phyloP scores from a whole-genome alignment of 169 alveolate species.

The Cryptosporidium canis region DNA sequence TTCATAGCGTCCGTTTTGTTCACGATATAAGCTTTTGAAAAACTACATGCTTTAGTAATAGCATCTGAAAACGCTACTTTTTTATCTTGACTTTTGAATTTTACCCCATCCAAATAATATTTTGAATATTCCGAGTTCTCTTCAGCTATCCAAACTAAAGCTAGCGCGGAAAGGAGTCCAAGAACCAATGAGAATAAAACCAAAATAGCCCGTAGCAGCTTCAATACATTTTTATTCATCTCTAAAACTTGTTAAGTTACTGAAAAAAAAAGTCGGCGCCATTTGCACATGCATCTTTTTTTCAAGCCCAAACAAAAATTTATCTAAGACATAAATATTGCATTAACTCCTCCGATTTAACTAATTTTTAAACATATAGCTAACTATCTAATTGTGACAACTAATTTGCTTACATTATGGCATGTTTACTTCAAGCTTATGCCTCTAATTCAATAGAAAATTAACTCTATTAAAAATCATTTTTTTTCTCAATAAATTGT shows the following conservation, averaged over 20 bases:
- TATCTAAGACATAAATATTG: no score
- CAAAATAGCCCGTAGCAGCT: constrained; percentile 18
- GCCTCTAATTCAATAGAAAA: no score
- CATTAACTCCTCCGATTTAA: no score
- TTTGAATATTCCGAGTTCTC: constrained; percentile 6
- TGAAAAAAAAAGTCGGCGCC: neutral
- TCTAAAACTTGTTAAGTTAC: neutral
- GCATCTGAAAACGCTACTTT: constrained; percentile 40
- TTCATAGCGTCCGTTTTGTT: constrained; percentile 21
- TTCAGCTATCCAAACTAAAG: constrained; percentile 41
- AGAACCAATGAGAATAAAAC: constrained; percentile 21
- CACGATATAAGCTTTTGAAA: constrained; percentile 46
- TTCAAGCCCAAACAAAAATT: neutral
- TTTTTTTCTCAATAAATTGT: neutral
- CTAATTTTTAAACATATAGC: no score
- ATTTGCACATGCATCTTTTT: neutral
- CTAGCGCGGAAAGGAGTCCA: constrained; percentile 3
- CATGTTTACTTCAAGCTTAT: no score
- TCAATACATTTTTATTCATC: constrained; percentile 31
- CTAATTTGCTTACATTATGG: no score
- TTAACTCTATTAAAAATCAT: no score
- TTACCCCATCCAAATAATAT: constrained; percentile 49
- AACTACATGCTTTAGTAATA: constrained; percentile 46
- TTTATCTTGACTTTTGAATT: constrained; percentile 8
- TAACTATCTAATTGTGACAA: no score